Percentiles rank a stretch among this genome's conserved stretches.
phyloP scores from a whole-genome alignment of 805 yeast species.

The Candida sanyiensis region DNA sequence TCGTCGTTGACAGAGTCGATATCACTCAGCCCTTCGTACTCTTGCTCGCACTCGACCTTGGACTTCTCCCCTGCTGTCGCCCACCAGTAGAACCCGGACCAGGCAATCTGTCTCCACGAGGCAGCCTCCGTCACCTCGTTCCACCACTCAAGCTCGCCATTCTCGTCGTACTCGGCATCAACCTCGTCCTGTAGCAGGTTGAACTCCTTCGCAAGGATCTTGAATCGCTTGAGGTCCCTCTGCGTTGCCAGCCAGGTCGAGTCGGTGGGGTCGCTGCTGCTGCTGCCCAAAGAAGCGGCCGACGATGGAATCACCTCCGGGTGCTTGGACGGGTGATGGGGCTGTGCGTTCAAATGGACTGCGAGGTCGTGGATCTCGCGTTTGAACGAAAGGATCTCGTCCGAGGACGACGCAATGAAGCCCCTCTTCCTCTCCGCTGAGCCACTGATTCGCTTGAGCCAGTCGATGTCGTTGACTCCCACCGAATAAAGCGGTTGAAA shows the following conservation, averaged over 20 bases:
- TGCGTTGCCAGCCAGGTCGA: constrained; percentile 28
- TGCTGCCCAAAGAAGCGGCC: too few species aligned
- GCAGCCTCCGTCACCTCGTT: constrained; percentile 38
- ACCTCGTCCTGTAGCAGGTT: constrained; percentile 5
- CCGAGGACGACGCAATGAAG: constrained; percentile 60
- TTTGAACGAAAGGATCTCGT: constrained; percentile 56
- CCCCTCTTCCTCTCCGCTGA: constrained; percentile 22
- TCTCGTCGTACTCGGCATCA: constrained; percentile 8
- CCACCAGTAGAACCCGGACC: constrained; percentile 81
- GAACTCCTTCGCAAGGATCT: constrained; percentile 24
- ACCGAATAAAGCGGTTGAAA: constrained; percentile 56
- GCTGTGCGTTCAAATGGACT: constrained; percentile 21
- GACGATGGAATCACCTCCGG: constrained; percentile 16
- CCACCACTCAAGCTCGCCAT: constrained; percentile 37
- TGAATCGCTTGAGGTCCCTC: constrained; percentile 33
- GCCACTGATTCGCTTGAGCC: constrained; percentile 23
- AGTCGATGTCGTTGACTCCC: constrained; percentile 51
- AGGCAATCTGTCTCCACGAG: constrained; percentile 52
- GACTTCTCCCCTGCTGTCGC: constrained; percentile 73
- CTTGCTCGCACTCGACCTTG: constrained; percentile 34
- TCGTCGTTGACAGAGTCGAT: constrained; percentile 16
- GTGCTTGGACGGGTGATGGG: neutral
- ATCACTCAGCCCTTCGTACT: constrained; percentile 31
- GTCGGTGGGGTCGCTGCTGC: too few species aligned
- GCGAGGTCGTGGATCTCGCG: constrained; percentile 43